Percentiles rank a stretch among this genome's conserved stretches.
Evolutionary conservation across 345 rosid species (phyloP).

Genomic region (Dovyalis caffra): DNA sequence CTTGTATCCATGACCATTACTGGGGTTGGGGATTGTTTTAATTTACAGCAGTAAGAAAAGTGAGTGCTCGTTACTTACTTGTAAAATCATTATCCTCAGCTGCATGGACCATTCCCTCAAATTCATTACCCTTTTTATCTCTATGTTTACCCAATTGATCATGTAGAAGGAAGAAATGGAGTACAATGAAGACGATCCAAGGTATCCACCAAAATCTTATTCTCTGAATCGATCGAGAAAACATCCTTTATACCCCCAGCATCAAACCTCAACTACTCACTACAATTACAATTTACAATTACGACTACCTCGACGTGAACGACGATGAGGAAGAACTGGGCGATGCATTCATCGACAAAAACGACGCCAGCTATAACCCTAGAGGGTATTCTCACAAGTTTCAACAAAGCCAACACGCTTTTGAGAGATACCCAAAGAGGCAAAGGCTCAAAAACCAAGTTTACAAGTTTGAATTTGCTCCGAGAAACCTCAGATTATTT

Average conservation of each 20-base stretch:
- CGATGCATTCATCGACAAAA: conserved; percentile 8
- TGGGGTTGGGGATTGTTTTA: too few species aligned
- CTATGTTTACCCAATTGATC: too few species aligned
- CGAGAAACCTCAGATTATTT: conserved; percentile 14
- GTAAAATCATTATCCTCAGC: too few species aligned
- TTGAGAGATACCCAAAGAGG: conserved; percentile 40
- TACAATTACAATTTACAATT: conserved; percentile 14
- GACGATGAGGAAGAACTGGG: conserved; percentile 24
- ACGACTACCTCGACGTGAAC: conserved; percentile 23
- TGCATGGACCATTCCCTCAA: too few species aligned
- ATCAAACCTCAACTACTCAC: conserved; percentile 10
- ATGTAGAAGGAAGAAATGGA: conserved; percentile 21
- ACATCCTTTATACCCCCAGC: conserved; percentile 26
- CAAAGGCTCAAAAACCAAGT: conserved; percentile 32
- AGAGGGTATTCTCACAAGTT: conserved; percentile 9
- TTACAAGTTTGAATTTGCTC: conserved; percentile 28
- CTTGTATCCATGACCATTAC: too few species aligned
- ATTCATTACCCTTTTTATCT: too few species aligned
- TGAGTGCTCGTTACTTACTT: too few species aligned
- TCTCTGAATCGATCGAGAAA: conserved; percentile 27
- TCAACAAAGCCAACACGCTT: conserved; percentile 19
- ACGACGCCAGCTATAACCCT: conserved; percentile 3
- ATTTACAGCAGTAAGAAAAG: too few species aligned
- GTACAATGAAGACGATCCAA: conserved; percentile 25
- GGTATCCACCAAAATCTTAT: conserved; percentile 31